Base-by-base conservation (phyloP, 345 rosid species). In the Pistacia atlantica region DNA sequence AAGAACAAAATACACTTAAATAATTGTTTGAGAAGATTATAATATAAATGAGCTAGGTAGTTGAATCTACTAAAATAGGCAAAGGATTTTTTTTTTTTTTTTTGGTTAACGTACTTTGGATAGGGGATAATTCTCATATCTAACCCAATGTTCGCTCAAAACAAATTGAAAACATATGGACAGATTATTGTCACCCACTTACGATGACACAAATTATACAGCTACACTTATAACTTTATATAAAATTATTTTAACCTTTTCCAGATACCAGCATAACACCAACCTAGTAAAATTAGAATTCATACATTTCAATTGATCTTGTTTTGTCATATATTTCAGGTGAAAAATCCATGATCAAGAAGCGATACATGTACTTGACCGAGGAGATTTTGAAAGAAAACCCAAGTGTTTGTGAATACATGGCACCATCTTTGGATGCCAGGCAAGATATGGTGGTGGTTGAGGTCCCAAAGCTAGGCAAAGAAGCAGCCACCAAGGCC, bases 401-500 rank as follows among this genome's bases (percentile, higher is more conserved):
- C 58, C 87, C 89, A 0, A 76, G 17, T 22, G 59, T 87, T 0
- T 79, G 83, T 9, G 87, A 65, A 4, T 83, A 83, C 60, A 79
- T 73, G 85, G 90, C 80, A n/a, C 84, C 87, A 13, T 87, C 88
- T 0, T 28, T 85, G 61, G 88, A 87, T 33, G 87, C 75, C 0
- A 81, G 90, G 73, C 90, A 87, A 20, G 88, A 83, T 55, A 79
- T 87, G 69, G 84, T 81, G 66, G 85, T 87, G 18, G 87, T 79
- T 0, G 88, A 87, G 64, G 63, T 87, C 33, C 90, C 90, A 2
- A 85, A 74, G 64, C 71, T 87, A 3, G 90, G 90, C 61, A 87
- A 85, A n/a, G 88, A 83, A 66, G 90, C 90, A 2, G 88, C 90
- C 10, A 9, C 18, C n/a, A 80, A 80, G 71, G 90, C 90, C 81